A percentile compares a stretch with the other conserved stretches of the same genome.
Conservation (phyloP, 2,329 filamentous ascomycete genomes). For the Didymella sp. region DNA sequence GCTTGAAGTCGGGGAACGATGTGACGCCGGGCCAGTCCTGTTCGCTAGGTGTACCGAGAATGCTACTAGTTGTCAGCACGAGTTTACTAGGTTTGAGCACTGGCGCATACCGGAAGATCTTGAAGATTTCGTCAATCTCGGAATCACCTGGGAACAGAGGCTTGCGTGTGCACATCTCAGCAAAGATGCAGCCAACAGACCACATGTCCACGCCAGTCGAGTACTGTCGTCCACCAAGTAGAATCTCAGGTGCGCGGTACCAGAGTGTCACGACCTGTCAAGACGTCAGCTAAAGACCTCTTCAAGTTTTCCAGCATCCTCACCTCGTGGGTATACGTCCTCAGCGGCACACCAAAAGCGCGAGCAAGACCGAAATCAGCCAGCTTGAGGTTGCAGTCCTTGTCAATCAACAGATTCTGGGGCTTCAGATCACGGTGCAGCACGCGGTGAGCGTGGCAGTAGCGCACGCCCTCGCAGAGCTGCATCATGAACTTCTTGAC, state of each 20-base stretch:
- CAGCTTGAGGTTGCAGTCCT: constrained; percentile 86
- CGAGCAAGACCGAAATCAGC: constrained; percentile 89
- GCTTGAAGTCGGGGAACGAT: constrained; percentile 93
- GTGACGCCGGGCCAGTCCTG: constrained; percentile 87
- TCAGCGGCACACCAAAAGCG: constrained; percentile 87
- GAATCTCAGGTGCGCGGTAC: constrained; percentile 90
- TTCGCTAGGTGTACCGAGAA: constrained; percentile 84
- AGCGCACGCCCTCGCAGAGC: constrained; percentile 81
- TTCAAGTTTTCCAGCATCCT: background rate
- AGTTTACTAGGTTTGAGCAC: background rate
- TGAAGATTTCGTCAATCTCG: constrained; percentile 94
- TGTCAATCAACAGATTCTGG: constrained; percentile 86
- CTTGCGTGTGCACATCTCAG: constrained; percentile 94
- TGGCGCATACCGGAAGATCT: constrained; percentile 80
- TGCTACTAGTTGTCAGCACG: constrained; percentile 29
- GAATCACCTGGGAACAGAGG: constrained; percentile 92
- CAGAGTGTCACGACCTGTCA: constrained; percentile 82
- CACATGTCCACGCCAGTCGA: constrained; percentile 96
- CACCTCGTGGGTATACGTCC: constrained; percentile 91
- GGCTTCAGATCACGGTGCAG: constrained; percentile 90
- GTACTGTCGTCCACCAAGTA: constrained; percentile 89
- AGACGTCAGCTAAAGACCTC: constrained; percentile 20
- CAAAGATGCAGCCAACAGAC: constrained; percentile 93
- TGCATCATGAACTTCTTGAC: constrained; percentile 94
- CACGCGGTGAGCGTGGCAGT: constrained; percentile 88